A percentile compares a stretch with the other conserved stretches of the same genome.
phyloP scores from a whole-genome alignment of 2,329 filamentous ascomycete species.

The Nigrospora oryzae region DNA sequence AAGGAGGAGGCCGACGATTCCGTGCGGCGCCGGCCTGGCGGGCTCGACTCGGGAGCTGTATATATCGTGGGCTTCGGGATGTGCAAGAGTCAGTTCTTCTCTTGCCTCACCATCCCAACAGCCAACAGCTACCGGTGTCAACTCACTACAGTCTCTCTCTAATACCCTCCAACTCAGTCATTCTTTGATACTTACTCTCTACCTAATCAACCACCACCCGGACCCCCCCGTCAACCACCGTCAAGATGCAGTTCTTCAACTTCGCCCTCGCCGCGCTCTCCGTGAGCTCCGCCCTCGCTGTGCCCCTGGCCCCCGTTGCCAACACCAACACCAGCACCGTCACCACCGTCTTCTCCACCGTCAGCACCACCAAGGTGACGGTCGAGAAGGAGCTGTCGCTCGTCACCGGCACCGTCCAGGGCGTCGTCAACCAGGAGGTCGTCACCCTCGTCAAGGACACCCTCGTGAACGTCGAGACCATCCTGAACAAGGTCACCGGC shows the following conservation, averaged over 20 bases:
- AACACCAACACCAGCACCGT: conserved; percentile 4
- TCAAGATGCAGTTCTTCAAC: conserved; percentile 23
- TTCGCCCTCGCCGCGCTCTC: conserved; percentile 20
- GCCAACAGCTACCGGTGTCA: conserved; percentile 13
- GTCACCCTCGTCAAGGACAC: conserved; percentile 11
- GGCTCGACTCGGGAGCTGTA: neutral
- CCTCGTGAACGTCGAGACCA: conserved; percentile 11
- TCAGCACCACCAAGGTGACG: conserved; percentile 9
- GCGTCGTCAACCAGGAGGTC: neutral
- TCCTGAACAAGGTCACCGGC: conserved; percentile 12
- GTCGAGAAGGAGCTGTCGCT: conserved; percentile 11
- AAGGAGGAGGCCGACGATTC: too few species aligned
- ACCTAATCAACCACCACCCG: conserved; percentile 3
- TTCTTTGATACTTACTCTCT: conserved; percentile 12
- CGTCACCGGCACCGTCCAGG: conserved; percentile 1
- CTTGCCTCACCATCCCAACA: conserved; percentile 7
- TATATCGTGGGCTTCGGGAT: conserved; percentile 5
- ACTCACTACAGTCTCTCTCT: conserved; percentile 14
- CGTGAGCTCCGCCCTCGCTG: conserved; percentile 20
- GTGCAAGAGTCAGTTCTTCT: neutral
- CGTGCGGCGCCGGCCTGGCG: neutral
- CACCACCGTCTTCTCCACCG: conserved; percentile 3
- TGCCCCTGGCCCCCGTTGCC: conserved; percentile 8
- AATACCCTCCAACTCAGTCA: conserved; percentile 13
- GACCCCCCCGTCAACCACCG: conserved; percentile 5